Base-by-base conservation (phyloP, 768 basidiomycete species). In the Lactarius trivialis region DNA sequence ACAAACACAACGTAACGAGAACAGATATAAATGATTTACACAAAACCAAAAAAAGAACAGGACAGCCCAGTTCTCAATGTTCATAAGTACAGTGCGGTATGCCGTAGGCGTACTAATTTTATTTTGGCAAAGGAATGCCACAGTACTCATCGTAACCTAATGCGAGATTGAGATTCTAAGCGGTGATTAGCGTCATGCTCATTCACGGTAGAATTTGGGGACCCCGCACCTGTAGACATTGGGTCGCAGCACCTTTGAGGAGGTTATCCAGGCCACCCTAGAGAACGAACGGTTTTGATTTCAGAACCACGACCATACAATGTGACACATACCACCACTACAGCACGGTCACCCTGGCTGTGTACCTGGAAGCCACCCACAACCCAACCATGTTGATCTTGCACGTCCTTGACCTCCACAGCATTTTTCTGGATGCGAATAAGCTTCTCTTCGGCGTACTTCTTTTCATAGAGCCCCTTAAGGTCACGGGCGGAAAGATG, bases 211-310 rank as follows among this genome's bases (percentile, higher is more conserved):
- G 30, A 17, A 37, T n/a, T 9, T 30, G 32, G 43, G n/a, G 32
- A 34, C 19, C 28, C n/a, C 85, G 21, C 55, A 93, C 91, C 81
- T 96, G 94, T 65, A 99, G 72, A 73, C 96, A 98, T 74, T 99
- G 97, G n/a, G 96, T 98, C 19, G 97, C 97, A 55, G 97, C 97
- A 7, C 97, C 97, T 74, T 99, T 99, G 65, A 99, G 79, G 60
- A 99, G 76, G 76, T 99, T 99, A 72, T 99, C 97, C 69, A 99
- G 75, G 0, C 94, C 94, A 54, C 93, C 96, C 91, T 93, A 64
- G 36, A 7, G 52, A 8, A 36, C 15, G 7, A 33, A 2, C n/a
- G 33, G 41, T 53, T 48, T 24, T 26, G 55, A 45, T 12, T 55
- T 43, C 32, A 33, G 51, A 30, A 15, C 53, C 32, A 30, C 54